Percentiles rank a stretch among this genome's conserved stretches.
Conservation (phyloP, 129 eudicot genomes). For the Dittrichia graveolens region DNA sequence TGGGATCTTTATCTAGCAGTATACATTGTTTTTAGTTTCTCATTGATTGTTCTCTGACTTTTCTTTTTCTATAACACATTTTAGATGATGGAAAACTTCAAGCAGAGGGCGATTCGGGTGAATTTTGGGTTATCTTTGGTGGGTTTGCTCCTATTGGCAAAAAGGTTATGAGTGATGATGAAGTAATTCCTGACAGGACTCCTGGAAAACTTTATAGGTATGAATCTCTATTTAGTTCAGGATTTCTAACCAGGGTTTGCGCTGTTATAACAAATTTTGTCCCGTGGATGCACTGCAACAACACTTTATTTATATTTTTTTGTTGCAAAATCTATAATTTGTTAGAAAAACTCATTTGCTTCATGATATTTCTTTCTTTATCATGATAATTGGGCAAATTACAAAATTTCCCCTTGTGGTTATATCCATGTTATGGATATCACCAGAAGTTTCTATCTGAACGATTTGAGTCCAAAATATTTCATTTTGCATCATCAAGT, state of each 20-base stretch:
- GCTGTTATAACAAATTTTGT: neutral
- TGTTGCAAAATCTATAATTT: too few species aligned
- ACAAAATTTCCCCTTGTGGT: too few species aligned
- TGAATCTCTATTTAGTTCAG: slow-evolving; percentile 15
- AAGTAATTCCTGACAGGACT: slow-evolving; percentile 71
- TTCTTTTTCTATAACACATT: neutral
- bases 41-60: neutral
- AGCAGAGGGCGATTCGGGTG: slow-evolving; percentile 96
- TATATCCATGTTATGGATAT: neutral
- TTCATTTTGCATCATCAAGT: neutral
- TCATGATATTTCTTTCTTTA: too few species aligned
- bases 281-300: too few species aligned
- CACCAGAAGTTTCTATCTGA: neutral
- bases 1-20: too few species aligned
- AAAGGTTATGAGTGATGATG: slow-evolving; percentile 86
- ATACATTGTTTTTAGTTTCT: slow-evolving; percentile 17
- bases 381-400: too few species aligned
- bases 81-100: slow-evolving; percentile 95
- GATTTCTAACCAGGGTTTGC: neutral
- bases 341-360: too few species aligned
- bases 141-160: slow-evolving; percentile 98
- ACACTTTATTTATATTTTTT: neutral
- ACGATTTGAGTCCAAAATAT: neutral
- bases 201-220: slow-evolving; percentile 76
- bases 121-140: slow-evolving; percentile 97